Percentiles rank a stretch among this genome's conserved stretches.
Conservation (phyloP, 148 eudicot species). For the Suaeda aralocaspica region DNA sequence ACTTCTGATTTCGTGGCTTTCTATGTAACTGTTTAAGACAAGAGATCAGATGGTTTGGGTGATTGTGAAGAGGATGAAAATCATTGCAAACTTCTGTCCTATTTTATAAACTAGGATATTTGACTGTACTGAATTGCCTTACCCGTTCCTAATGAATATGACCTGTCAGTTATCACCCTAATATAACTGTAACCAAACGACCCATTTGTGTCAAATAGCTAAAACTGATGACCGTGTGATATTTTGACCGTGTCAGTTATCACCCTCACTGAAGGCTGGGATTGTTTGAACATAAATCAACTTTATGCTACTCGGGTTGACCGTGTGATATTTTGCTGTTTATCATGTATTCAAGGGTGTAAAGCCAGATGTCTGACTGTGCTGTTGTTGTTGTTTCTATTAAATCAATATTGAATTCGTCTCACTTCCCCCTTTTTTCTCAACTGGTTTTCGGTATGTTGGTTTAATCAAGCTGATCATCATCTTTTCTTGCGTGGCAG, state of each 20-base stretch:
- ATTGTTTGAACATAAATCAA: too few relatives aligned
- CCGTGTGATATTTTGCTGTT: background rate
- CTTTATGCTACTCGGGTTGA: too few relatives aligned
- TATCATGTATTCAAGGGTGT: background rate
- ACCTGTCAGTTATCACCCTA: background rate
- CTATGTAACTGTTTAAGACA: too few relatives aligned
- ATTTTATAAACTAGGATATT: background rate
- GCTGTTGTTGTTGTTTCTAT: background rate
- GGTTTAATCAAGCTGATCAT: conserved; percentile 9
- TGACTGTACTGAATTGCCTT: background rate
- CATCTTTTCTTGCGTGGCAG: background rate
- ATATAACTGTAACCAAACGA: background rate
- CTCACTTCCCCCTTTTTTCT: too few relatives aligned
- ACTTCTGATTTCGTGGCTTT: too few relatives aligned
- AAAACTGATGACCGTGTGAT: too few relatives aligned
- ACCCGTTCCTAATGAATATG: too few relatives aligned
- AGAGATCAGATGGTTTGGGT: background rate
- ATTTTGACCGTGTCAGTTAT: too few relatives aligned
- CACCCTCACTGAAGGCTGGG: too few relatives aligned
- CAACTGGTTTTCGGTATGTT: background rate
- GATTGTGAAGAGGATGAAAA: background rate
- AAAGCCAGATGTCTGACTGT: background rate
- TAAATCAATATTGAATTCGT: background rate
- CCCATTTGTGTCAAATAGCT: background rate
- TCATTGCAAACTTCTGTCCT: background rate